Evolutionary conservation across 768 basidiomycete species (phyloP), one percentile per base, ranked within the genome.

Genomic region (Hydnomerulius pinastri): DNA sequence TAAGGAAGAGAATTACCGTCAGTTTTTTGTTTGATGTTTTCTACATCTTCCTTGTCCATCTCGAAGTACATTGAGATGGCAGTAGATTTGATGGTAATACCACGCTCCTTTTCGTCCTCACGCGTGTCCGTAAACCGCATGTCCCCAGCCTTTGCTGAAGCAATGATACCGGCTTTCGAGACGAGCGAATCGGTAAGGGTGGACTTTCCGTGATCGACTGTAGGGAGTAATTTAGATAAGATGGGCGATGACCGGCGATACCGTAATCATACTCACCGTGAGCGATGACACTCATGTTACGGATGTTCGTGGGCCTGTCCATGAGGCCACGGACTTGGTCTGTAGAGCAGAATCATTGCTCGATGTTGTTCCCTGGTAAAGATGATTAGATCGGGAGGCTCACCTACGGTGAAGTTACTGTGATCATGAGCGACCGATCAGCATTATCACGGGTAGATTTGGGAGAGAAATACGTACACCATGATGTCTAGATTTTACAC

Each of bases 21-120:
- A 36, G 94, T 97, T 78, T 98, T 93, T 78, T 99, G 96, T 71
- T 90, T 87, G 73, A 99, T 88, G 48, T 85, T 77, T 9, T 71
- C 58, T 25, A 97, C 66, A 51, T 98, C 92, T 10, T 96, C 95
- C 80, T 96, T 92, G 69, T 80, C 72, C 65, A 99, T 82, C 77
- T 93, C 86, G 71, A 99, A 99, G 77, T 98, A 98, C 96, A 98
- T 98, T 51, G 96, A 97, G 71, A 99, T 97, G 64, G 95, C 97
- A 27, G 96, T 98, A 38, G 95, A 98, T 77, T 99, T 99, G 77
- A 99, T 98, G 46, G 97, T 98, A 66, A 99, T 98, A 79, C 97
- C 97, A 73, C 96, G 94, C 71, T 98, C 96, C 70, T 96, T 98
- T 80, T 99, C 97, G 68, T 99, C 97, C 9, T 89, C 84, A 77